Evolutionary conservation across 2,329 filamentous ascomycete genomes (phyloP).

Genomic region (Fusarium concolor): DNA sequence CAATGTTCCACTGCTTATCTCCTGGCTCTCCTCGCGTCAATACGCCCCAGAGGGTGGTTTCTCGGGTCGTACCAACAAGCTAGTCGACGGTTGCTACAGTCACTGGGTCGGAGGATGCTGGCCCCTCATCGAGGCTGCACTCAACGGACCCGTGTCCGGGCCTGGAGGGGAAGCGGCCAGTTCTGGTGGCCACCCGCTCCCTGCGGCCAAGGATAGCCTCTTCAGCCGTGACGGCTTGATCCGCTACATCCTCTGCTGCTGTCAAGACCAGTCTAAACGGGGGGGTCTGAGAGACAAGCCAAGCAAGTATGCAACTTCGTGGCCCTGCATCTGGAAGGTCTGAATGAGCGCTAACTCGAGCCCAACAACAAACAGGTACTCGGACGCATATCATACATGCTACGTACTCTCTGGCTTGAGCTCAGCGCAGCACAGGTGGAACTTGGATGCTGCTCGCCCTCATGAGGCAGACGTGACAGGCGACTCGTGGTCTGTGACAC

Average conservation of each 20-base stretch:
- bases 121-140: slow-evolving; percentile 85
- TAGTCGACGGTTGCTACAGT: slow-evolving; percentile 98
- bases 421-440: slow-evolving; percentile 78
- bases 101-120: slow-evolving; percentile 98
- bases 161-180: slow-evolving; percentile 47
- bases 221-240: slow-evolving; percentile 88
- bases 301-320: slow-evolving; percentile 72
- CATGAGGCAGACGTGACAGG: slow-evolving; percentile 51
- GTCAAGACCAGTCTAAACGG: slow-evolving; percentile 76
- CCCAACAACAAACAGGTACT: slow-evolving; percentile 61
- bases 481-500: slow-evolving; percentile 60
- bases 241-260: slow-evolving; percentile 90
- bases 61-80: slow-evolving; percentile 93
- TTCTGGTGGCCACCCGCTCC: slow-evolving; percentile 46
- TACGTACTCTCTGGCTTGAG: slow-evolving; percentile 91
- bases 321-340: slow-evolving; percentile 20
- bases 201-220: slow-evolving; percentile 59
- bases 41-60: slow-evolving; percentile 93
- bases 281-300: slow-evolving; percentile 96
- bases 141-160: slow-evolving; percentile 62
- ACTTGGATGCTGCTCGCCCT: slow-evolving; percentile 53
- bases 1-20: slow-evolving; percentile 79
- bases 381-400: slow-evolving; percentile 93
- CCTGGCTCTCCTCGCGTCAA: slow-evolving; percentile 91
- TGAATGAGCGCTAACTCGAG: slow-evolving; percentile 38